A percentile compares a stretch with the other conserved stretches of the same genome.
These are phyloP conservation scores for Chaetomium sp. DNA, from an alignment of 2,329 filamentous ascomycete genomes.

Conservation along the genomic window DNA sequence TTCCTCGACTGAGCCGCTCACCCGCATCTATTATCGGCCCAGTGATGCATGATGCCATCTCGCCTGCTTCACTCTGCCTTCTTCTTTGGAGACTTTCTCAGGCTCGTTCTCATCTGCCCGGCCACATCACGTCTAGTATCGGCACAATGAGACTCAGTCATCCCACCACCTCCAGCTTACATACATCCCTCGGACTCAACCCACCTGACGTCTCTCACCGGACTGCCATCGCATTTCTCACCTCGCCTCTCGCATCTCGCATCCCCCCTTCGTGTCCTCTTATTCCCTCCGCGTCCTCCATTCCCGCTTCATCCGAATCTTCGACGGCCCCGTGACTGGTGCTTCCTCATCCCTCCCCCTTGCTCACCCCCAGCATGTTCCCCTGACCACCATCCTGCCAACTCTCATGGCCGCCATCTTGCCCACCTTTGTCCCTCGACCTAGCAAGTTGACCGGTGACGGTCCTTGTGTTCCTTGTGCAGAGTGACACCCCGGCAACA, in stretches of 20 bases:
- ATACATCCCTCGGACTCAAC: not conserved
- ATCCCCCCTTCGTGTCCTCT: not conserved
- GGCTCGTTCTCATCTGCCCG: not conserved
- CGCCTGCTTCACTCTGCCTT: not conserved
- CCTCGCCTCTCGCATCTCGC: not conserved
- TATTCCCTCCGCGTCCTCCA: too few relatives aligned
- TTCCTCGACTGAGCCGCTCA: not conserved
- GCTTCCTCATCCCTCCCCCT: too few relatives aligned
- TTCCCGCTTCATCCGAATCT: not conserved
- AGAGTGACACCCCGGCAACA: too few relatives aligned
- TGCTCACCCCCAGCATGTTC: too few relatives aligned
- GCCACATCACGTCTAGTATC: not conserved
- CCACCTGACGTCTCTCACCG: conserved; percentile 1
- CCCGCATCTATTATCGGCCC: not conserved
- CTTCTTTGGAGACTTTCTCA: not conserved
- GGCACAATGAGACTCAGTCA: not conserved
- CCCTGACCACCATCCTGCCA: not conserved
- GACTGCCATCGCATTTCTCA: not conserved
- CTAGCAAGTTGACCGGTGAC: too few relatives aligned
- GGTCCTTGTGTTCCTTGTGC: too few relatives aligned
- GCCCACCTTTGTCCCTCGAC: too few relatives aligned
- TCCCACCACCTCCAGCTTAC: not conserved
- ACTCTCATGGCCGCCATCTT: too few relatives aligned
- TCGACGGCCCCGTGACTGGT: not conserved
- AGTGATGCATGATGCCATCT: not conserved